Percentiles rank a stretch among this genome's conserved stretches.
phyloP scores from a whole-genome alignment of 140 eudicot species.

The Ambrosia hybrid region DNA sequence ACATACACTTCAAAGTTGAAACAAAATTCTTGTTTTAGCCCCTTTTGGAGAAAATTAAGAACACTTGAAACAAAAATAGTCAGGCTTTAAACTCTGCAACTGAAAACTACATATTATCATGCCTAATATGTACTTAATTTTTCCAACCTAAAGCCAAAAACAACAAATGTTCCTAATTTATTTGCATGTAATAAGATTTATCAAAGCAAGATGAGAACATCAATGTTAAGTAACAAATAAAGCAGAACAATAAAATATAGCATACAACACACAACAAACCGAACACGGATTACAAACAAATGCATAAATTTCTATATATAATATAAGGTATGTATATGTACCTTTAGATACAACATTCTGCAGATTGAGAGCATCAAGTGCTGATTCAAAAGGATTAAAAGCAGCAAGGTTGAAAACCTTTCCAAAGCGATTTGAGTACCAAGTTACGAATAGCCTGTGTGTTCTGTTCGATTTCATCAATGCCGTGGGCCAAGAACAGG shows the following conservation, averaged over 20 bases:
- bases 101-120: too few species aligned
- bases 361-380: constrained; percentile 89
- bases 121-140: too few species aligned
- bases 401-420: constrained; percentile 74
- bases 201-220: too few species aligned
- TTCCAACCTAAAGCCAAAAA: not conserved
- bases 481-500: constrained; percentile 61
- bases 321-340: not conserved
- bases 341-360: constrained; percentile 65
- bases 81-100: too few species aligned
- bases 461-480: constrained; percentile 89
- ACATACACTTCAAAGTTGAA: not conserved
- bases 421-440: constrained; percentile 77
- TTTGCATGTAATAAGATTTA: too few species aligned
- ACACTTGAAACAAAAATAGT: too few species aligned
- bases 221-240: too few species aligned
- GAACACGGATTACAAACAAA: not conserved
- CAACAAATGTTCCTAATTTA: too few species aligned
- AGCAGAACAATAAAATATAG: not conserved
- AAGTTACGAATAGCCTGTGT: constrained; percentile 79
- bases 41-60: too few species aligned
- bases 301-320: not conserved
- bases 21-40: not conserved
- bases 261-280: not conserved
- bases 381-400: constrained; percentile 76